phyloP scores from a whole-genome alignment of 1,139 yeast species.

The Suhomyces panamericanus region DNA sequence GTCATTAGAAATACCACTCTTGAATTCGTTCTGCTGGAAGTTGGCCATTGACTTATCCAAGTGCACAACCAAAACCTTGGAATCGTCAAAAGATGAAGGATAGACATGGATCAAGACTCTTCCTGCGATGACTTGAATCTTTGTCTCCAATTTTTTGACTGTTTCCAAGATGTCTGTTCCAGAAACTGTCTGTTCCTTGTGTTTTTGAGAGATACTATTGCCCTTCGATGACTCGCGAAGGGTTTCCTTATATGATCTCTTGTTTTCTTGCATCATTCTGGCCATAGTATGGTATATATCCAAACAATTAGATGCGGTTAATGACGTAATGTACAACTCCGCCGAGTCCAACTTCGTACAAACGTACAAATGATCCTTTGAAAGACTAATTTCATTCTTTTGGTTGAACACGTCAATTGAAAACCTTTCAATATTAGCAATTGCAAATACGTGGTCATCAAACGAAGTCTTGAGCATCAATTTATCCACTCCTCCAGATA shows the following conservation, averaged over 20 bases:
- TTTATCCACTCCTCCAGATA: conserved; percentile 57
- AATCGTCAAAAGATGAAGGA: conserved; percentile 74
- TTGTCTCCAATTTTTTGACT: conserved; percentile 52
- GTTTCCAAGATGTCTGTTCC: conserved; percentile 32
- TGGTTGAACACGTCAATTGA: conserved; percentile 69
- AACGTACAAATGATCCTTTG: conserved; percentile 65
- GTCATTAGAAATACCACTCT: conserved; percentile 50
- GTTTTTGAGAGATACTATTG: conserved; percentile 9
- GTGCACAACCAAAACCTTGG: conserved; percentile 67
- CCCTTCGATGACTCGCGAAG: conserved; percentile 50
- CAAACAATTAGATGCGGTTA: conserved; percentile 78
- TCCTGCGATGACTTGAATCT: conserved; percentile 60
- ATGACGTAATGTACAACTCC: conserved; percentile 70
- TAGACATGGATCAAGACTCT: conserved; percentile 61
- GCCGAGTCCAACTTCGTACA: conserved; percentile 55
- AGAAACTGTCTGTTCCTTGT: conserved; percentile 10
- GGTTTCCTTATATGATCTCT: conserved; percentile 72
- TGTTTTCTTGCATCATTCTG: conserved; percentile 73
- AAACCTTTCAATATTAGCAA: conserved; percentile 52
- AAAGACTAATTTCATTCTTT: conserved; percentile 45
- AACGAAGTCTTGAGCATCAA: conserved; percentile 65
- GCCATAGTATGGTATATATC: conserved; percentile 74
- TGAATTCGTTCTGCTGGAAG: conserved; percentile 57
- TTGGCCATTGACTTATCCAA: conserved; percentile 60
- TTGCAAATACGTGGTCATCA: conserved; percentile 82